Base-by-base conservation (phyloP, 2,329 filamentous ascomycete species). In the Domatiomyces globalis region DNA sequence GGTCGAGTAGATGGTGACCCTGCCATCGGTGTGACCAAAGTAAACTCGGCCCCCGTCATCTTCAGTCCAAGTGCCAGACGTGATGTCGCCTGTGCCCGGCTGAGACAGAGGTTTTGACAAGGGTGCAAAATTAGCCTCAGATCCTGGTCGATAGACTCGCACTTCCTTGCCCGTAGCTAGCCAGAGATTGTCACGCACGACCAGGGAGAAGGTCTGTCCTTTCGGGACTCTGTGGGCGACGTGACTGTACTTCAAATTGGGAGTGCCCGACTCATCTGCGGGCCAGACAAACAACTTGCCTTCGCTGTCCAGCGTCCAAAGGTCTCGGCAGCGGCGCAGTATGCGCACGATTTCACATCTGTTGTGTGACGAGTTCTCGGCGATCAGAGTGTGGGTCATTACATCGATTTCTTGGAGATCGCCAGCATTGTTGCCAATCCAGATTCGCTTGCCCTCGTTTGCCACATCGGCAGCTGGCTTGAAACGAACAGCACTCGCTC, bases 221-320 rank as follows among this genome's bases (percentile, higher is more conserved):
- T 80, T 85, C 0, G 85, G 83, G 33, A 95, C 71, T 52, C 87
- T 81, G 66, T 85, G 94, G 39, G 80, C 83, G 60, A 85, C 83
- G 19, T 87, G 87, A 50, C 78, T 83, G 51, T 81, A 79, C 51
- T 80, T 77, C 27, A 96, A 69, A 55, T 80, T 90, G 1, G 89
- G 88, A 25, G 82, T 75, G 0, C 84, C 83, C 5, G 78, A 78
- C 45, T 79, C 75, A 60, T 88, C 85, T 3, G 89, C 83, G 1
- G 80, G 81, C 92, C 92, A 98, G 4, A 96, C 78, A 58, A 87
- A 81, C 12, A 98, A 71, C 45, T 84, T 85, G 9, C 92, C 92
- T 46, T 84, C 81, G 57, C 95, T 89, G 64, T 96, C 92, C 46
- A 98, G 67, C 0, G 89, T 89, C 92, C 92, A 98, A 65, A 98